These are phyloP conservation scores for Fusarium nygamai DNA, from an alignment of 2,329 filamentous ascomycete species.

Conservation along the genomic window DNA sequence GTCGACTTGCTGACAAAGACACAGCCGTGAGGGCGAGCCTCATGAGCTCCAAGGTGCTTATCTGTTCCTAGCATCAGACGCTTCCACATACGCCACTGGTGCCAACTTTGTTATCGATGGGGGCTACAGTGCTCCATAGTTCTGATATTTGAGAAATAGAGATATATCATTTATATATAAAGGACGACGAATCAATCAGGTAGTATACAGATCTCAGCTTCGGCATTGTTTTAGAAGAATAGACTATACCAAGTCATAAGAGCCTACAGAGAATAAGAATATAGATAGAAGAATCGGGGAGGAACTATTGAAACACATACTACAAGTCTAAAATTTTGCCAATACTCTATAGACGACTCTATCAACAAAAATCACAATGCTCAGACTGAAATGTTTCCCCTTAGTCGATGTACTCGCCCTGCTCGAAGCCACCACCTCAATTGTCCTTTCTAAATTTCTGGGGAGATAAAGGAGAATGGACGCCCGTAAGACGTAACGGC, in stretches of 20 bases:
- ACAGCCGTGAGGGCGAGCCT: slow-evolving; percentile 42
- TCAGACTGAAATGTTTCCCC: background rate
- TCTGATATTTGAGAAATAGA: background rate
- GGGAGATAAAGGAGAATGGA: slow-evolving; percentile 19
- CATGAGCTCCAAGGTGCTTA: slow-evolving; percentile 43
- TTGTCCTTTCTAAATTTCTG: background rate
- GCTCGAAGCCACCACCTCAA: background rate
- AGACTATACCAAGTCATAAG: background rate
- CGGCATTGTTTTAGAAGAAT: background rate
- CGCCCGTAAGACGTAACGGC: background rate
- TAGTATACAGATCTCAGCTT: background rate
- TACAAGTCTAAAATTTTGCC: background rate
- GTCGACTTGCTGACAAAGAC: slow-evolving; percentile 8
- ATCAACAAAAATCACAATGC: background rate
- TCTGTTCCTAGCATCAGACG: slow-evolving; percentile 44
- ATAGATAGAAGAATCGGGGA: background rate
- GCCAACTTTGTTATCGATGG: slow-evolving; percentile 47
- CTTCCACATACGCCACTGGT: slow-evolving; percentile 47
- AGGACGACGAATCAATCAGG: background rate
- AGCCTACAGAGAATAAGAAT: background rate
- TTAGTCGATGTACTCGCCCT: background rate
- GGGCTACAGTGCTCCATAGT: slow-evolving; percentile 44
- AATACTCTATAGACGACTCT: background rate
- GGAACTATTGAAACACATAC: background rate
- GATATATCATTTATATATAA: background rate